Conservation (phyloP, 352 stramenopile species). For the Pythium catenulatum region DNA sequence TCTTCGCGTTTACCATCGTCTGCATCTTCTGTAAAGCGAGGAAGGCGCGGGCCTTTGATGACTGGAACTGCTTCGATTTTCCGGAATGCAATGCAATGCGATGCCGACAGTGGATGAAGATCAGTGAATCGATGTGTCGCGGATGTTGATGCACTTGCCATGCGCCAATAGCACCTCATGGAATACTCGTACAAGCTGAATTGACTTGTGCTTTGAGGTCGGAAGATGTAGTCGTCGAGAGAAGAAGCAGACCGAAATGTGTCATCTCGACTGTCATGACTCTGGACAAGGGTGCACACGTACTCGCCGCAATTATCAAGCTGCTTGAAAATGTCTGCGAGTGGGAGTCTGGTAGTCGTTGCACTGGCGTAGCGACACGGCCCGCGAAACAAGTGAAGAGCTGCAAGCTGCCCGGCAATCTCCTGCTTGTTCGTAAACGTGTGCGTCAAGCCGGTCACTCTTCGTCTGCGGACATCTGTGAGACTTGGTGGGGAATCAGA, state of each 20-base stretch:
- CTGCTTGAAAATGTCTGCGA: not conserved
- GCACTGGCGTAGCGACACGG: constrained; percentile 30
- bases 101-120: not conserved
- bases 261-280: not conserved
- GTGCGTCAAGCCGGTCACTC: constrained; percentile 34
- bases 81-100: constrained; percentile 2
- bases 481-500: not conserved
- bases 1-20: not conserved
- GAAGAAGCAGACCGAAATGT: not conserved
- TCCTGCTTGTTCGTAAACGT: constrained; percentile 50
- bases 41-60: not conserved
- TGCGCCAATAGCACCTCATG: not conserved
- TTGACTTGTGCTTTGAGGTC: not conserved
- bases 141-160: not conserved
- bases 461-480: not conserved
- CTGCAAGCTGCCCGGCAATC: constrained; percentile 28
- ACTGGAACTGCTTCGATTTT: not conserved
- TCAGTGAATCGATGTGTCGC: not conserved
- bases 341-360: not conserved
- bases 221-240: constrained; percentile 11
- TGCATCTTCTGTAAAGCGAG: not conserved
- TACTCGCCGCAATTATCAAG: not conserved
- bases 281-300: not conserved
- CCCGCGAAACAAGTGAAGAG: constrained; percentile 5
- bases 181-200: not conserved